Base-by-base conservation (phyloP, 2,329 filamentous ascomycete species). In the Aureobasidium mangrovei region DNA sequence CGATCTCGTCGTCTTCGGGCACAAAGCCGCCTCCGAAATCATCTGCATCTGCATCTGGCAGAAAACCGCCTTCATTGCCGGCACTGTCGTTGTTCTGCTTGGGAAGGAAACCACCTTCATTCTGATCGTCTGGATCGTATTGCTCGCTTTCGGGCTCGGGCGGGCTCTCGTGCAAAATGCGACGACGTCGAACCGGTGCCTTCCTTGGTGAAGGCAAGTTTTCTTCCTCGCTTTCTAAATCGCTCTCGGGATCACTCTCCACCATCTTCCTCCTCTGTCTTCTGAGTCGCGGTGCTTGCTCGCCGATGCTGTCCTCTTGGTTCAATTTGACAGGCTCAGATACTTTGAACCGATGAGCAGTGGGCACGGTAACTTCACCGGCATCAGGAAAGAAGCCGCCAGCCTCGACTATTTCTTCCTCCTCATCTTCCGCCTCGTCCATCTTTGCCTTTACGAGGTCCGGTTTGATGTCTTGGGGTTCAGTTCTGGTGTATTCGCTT, bases 381-480 rank as follows among this genome's bases (percentile, higher is more conserved):
- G 74, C 73, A 3, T 79, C 78, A 1, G 74, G 64, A 52, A 72
- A 66, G 58, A 72, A 71, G 1, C 71, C 71, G 29, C 69, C 70
- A n/a, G 56, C 58, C 31, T 59, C 59, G 0, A 51, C 56, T 28
- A 54, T 48, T 8, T 59, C 57, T 24, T 57, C 57, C 32, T 54
- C 58, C 27, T 60, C 56, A 7, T 56, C 54, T 31, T 60, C 56
- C 26, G 39, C 60, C 27, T 59, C 58, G 18, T 56, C 57, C 10
- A 60, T 54, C 45, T 62, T 53, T n/a, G 59, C 46, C 44, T 53
- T 57, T n/a, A 56, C 46, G 2, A 45, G 27, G 26, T 56, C 56
- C 26, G 52, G 44, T 28, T 59, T 48, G 42, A 42, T 39, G 26
- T 41, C 7, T 9, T 53, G 43, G 7, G 39, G 36, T 26, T 48